phyloP scores from a whole-genome alignment of 2,329 filamentous ascomycete species.

The Neopestalotiopsis clavispora region DNA sequence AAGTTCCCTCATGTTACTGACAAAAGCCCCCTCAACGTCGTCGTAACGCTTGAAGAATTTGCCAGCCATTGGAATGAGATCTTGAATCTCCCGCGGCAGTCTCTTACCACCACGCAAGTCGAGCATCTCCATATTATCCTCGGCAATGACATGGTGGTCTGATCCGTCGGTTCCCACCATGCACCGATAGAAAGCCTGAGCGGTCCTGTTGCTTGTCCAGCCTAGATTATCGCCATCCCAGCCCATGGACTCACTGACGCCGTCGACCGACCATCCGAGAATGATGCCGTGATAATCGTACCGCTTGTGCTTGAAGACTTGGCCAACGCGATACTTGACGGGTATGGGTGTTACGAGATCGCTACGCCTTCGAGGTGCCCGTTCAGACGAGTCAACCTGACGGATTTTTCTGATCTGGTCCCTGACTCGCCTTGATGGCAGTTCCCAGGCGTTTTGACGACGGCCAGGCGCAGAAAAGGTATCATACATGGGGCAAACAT shows the following conservation, averaged over 20 bases:
- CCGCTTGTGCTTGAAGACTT: constrained; percentile 81
- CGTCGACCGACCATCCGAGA: constrained; percentile 80
- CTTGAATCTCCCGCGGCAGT: constrained; percentile 36
- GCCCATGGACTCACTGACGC: constrained; percentile 64
- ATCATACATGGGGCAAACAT: constrained; percentile 68
- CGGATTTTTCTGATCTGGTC: constrained; percentile 45
- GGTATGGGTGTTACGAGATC: constrained; percentile 29
- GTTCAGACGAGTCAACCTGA: constrained; percentile 44
- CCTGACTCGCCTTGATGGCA: constrained; percentile 39
- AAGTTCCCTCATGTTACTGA: constrained; percentile 80
- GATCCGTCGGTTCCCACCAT: constrained; percentile 68
- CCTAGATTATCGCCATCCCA: constrained; percentile 56
- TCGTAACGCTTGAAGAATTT: constrained; percentile 92
- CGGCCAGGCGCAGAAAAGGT: constrained; percentile 40
- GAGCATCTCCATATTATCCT: constrained; percentile 79
- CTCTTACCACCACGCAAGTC: constrained; percentile 28
- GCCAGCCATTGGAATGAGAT: constrained; percentile 74
- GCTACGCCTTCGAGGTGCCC: constrained; percentile 42
- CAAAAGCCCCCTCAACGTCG: constrained; percentile 65
- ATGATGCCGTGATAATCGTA: constrained; percentile 83
- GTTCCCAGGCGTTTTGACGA: constrained; percentile 37
- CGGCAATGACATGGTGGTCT: constrained; percentile 73
- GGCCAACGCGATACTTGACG: constrained; percentile 75
- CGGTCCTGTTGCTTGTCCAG: constrained; percentile 44
- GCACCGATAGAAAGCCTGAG: constrained; percentile 82